Evolutionary conservation across 225 moss, liverwort and hornwort species (phyloP).

Genomic region (Lunularia cruciata): DNA sequence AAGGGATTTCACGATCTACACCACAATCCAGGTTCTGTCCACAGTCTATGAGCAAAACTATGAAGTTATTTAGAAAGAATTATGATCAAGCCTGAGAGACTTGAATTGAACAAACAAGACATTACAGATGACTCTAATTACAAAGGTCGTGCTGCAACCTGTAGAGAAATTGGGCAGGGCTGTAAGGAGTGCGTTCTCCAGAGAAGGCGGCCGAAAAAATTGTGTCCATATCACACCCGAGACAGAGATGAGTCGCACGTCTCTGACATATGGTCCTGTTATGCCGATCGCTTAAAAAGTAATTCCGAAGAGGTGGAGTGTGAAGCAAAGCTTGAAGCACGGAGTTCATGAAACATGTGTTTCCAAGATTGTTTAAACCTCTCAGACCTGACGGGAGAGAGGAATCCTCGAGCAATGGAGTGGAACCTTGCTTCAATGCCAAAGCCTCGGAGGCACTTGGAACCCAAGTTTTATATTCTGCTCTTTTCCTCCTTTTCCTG

Average conservation of each 20-base stretch:
- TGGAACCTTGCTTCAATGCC: conserved; percentile 66
- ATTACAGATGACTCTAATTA: not conserved
- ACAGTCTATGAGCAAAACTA: too few species aligned
- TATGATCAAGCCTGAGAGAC: too few species aligned
- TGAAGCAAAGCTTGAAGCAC: conserved; percentile 90
- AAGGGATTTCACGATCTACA: too few species aligned
- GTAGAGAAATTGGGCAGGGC: conserved; percentile 88
- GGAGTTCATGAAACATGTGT: conserved; percentile 97
- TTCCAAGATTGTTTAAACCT: conserved; percentile 84
- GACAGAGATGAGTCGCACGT: conserved; percentile 78
- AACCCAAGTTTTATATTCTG: conserved; percentile 71
- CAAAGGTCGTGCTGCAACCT: conserved; percentile 40
- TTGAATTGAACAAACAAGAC: too few species aligned
- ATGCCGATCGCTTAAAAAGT: conserved; percentile 90
- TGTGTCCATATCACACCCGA: conserved; percentile 95
- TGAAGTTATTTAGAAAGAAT: too few species aligned
- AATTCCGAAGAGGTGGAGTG: conserved; percentile 83
- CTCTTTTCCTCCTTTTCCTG: conserved; percentile 66
- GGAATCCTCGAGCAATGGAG: conserved; percentile 57
- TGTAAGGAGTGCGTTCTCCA: conserved; percentile 84
- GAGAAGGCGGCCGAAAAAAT: conserved; percentile 91
- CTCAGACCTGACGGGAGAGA: conserved; percentile 72
- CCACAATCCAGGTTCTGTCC: too few species aligned
- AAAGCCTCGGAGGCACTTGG: conserved; percentile 61
- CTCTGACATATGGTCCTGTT: conserved; percentile 76